phyloP scores from a whole-genome alignment of 352 stramenopile species.

The Phytopythium sindhum region DNA sequence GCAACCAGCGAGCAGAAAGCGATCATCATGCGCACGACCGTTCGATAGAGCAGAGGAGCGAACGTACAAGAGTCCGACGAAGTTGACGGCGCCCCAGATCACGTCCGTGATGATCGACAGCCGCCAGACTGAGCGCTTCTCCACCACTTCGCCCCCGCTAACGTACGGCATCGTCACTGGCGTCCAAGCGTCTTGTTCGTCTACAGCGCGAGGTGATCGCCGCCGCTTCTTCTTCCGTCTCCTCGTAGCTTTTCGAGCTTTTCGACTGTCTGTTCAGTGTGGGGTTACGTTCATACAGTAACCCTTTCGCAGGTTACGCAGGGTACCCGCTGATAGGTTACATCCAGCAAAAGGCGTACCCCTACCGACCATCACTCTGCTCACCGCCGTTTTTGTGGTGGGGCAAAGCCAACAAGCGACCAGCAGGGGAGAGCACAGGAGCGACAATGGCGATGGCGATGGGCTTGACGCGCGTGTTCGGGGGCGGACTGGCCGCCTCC shows the following conservation, averaged over 20 bases:
- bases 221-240: conserved; percentile 1
- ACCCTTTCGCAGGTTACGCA: not conserved
- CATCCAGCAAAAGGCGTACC: not conserved
- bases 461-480: conserved; percentile 65
- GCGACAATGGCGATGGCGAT: conserved; percentile 68
- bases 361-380: not conserved
- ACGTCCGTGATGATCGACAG: conserved; percentile 65
- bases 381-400: conserved; percentile 1
- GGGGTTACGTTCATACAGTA: conserved; percentile 15
- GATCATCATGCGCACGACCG: not conserved
- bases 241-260: not conserved
- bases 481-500: conserved; percentile 26
- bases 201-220: not conserved
- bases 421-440: not conserved
- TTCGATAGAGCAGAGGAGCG: not conserved
- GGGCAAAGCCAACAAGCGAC: not conserved
- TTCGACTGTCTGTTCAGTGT: conserved; percentile 12
- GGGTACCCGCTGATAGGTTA: not conserved
- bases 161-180: conserved; percentile 56
- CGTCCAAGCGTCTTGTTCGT: not conserved
- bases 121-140: conserved; percentile 62
- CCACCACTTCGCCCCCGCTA: conserved; percentile 53
- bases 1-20: not conserved
- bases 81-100: conserved; percentile 73
- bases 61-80: conserved; percentile 76